phyloP scores from a whole-genome alignment of 2,329 filamentous ascomycete genomes.

The Magnaporthiopsis incrustans region DNA sequence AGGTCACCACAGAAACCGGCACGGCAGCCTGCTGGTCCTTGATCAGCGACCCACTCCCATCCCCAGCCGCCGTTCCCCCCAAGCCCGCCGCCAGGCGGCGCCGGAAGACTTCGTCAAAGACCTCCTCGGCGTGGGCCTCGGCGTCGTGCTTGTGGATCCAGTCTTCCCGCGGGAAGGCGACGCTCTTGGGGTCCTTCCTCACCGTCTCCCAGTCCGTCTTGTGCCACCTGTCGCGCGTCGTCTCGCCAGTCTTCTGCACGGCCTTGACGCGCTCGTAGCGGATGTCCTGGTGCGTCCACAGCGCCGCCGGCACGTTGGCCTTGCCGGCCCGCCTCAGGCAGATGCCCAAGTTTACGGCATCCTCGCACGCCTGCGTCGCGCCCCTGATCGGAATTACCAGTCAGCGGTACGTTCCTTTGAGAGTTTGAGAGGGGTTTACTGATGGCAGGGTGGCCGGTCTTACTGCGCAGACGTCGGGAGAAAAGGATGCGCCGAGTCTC shows the following conservation, averaged over 20 bases:
- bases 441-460: background rate
- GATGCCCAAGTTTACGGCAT: slow-evolving; percentile 39
- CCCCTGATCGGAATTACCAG: slow-evolving; percentile 17
- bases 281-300: slow-evolving; percentile 36
- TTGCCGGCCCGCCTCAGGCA: slow-evolving; percentile 30
- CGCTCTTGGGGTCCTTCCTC: slow-evolving; percentile 36
- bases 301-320: slow-evolving; percentile 27
- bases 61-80: background rate
- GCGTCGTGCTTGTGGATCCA: slow-evolving; percentile 46
- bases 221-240: slow-evolving; percentile 45
- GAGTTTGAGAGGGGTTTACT: background rate
- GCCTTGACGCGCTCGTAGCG: slow-evolving; percentile 37
- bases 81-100: background rate
- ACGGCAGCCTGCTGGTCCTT: background rate
- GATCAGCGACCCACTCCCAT: background rate
- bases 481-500: slow-evolving; percentile 43
- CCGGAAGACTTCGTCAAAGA: slow-evolving; percentile 25
- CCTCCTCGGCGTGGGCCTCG: slow-evolving; percentile 33
- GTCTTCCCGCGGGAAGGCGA: slow-evolving; percentile 40
- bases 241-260: slow-evolving; percentile 43
- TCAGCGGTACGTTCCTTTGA: background rate
- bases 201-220: slow-evolving; percentile 44
- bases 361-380: slow-evolving; percentile 42
- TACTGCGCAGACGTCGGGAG: slow-evolving; percentile 36
- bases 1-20: background rate